Conservation (phyloP, 2,329 filamentous ascomycete genomes). For the Pestalotiopsis sp. region DNA sequence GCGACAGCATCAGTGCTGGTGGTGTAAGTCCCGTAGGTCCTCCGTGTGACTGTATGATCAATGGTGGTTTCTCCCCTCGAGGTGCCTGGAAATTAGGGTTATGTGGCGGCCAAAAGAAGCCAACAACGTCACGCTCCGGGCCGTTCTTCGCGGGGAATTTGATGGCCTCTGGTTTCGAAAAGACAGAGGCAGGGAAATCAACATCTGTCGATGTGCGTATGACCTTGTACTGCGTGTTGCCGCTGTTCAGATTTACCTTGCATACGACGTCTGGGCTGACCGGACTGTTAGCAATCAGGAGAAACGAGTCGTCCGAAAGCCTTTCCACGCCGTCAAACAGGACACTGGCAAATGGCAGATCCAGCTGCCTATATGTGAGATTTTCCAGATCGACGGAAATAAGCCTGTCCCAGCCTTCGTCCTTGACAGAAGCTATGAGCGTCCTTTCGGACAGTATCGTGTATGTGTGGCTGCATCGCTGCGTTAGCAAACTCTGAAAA, state of each 20-base stretch:
- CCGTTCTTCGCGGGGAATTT: constrained; percentile 22
- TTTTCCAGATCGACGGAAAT: constrained; percentile 39
- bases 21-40: constrained; percentile 48
- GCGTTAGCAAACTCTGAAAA: neutral
- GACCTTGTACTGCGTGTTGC: constrained; percentile 21
- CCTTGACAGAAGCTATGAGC: constrained; percentile 35
- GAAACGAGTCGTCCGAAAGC: constrained; percentile 34
- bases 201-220: constrained; percentile 37
- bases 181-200: constrained; percentile 27
- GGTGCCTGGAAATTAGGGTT: constrained; percentile 45
- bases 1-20: constrained; percentile 43
- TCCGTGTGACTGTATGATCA: constrained; percentile 53
- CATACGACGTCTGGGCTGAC: constrained; percentile 35
- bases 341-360: constrained; percentile 33
- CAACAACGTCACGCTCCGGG: constrained; percentile 37
- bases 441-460: constrained; percentile 35
- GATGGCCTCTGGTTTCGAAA: constrained; percentile 40
- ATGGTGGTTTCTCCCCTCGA: constrained; percentile 41
- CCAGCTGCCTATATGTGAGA: constrained; percentile 28
- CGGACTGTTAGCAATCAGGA: constrained; percentile 39
- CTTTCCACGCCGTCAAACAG: constrained; percentile 34
- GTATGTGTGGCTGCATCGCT: constrained; percentile 37
- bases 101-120: constrained; percentile 50
- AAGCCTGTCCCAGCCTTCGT: constrained; percentile 35
- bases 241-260: constrained; percentile 30